Base-by-base conservation (phyloP, 2,329 filamentous ascomycete genomes). In the Elsinoe arachidis region DNA sequence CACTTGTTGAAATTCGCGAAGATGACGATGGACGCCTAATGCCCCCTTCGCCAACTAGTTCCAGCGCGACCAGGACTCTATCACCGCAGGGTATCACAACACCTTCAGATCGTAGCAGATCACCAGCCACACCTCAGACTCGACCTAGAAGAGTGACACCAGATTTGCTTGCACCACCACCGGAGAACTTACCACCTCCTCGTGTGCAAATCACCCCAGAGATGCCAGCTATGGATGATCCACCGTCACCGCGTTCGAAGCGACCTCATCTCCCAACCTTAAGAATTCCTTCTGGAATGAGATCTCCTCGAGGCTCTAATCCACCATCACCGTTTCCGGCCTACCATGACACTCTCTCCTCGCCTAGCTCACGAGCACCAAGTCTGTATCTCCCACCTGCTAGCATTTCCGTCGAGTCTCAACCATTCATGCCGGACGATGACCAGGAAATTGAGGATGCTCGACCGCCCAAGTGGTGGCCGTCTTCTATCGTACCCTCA, bases 401-500 rank as follows among this genome's bases (percentile, higher is more conserved):
- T 51, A 70, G 76, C 64, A 63, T 79, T 65, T 74, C 79, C 59
- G 71, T 75, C 19, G 74, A 73, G 38, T 79, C 78, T 1, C 59
- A 76, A 58, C 78, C 80, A 43, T 70, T 77, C 61, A 59, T 74
- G 51, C 62, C 75, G 62, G 65, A 69, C 56, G 57, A 74, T 66
- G 54, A 78, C 71, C 19, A 58, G 21, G 33, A 62, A 63, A n/a
- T 56, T 4, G 54, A 56, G 19, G 56, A 55, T 23, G 34, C 30
- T 14, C 73, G 70, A 55, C 70, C 71, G 5, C 75, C 88, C 2
- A 78, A 71, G 46, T 95, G 90, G 86, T 96, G 91, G 90, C 90
- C 90, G 1, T 88, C 90, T 68, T 76, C 73, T 4, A 63, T 88
- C 17, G 73, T 95, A 3, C 88, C 90, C 2, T 75, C 87, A 10